Evolutionary conservation across 495 filamentous ascomycete genomes (phyloP).

Genomic region (Penicillium nucicola): DNA sequence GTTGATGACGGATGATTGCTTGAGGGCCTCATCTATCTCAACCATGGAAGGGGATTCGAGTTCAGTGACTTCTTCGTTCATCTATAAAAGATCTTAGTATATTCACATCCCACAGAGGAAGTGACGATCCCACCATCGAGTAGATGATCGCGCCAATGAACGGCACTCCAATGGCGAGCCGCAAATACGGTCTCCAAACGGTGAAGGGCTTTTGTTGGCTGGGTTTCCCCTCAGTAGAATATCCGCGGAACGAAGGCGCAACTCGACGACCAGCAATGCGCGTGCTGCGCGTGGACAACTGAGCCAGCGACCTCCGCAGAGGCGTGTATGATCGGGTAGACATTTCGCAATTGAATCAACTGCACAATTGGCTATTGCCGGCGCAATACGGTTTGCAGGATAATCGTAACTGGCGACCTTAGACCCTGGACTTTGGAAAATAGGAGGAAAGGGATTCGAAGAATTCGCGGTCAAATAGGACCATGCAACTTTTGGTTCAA

Average conservation of each 20-base stretch:
- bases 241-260: constrained; percentile 25
- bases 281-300: constrained; percentile 21
- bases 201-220: constrained; percentile 31
- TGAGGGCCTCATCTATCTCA: constrained; percentile 44
- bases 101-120: neutral
- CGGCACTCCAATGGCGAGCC: constrained; percentile 58
- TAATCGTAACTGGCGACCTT: no score
- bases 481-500: constrained; percentile 3
- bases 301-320: constrained; percentile 37
- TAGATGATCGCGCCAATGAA: constrained; percentile 62
- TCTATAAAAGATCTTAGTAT: constrained; percentile 22
- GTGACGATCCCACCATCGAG: constrained; percentile 54
- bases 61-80: constrained; percentile 49
- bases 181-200: constrained; percentile 51
- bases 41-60: constrained; percentile 58
- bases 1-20: constrained; percentile 38
- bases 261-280: constrained; percentile 19
- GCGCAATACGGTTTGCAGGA: neutral
- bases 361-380: constrained; percentile 5
- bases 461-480: neutral
- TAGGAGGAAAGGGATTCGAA: no score
- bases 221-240: constrained; percentile 26
- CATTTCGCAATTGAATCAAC: constrained; percentile 29
- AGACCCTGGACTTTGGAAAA: no score
- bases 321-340: constrained; percentile 35